Conservation (phyloP, 352 stramenopile genomes). For the Plasmopara halstedii region DNA sequence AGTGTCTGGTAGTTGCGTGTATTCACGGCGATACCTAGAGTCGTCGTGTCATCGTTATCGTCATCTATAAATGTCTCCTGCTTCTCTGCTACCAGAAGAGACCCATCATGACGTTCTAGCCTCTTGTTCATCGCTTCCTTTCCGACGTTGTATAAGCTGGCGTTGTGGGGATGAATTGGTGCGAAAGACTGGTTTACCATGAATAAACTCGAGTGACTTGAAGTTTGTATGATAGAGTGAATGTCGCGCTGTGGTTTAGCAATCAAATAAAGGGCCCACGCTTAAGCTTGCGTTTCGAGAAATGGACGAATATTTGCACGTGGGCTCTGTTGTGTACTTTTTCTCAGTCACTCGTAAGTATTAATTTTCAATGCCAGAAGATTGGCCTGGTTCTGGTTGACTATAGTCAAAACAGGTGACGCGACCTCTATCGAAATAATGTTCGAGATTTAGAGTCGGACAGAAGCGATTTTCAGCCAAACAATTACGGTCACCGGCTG, state of each 20-base stretch:
- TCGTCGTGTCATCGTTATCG: constrained; percentile 15
- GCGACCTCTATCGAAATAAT: too few species aligned
- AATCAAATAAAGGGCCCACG: neutral
- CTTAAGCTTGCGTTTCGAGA: constrained; percentile 8
- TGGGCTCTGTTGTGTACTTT: constrained; percentile 2
- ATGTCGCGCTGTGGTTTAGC: constrained; percentile 1
- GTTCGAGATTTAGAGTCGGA: too few species aligned
- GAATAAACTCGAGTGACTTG: constrained; percentile 1
- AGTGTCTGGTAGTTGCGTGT: constrained; percentile 59
- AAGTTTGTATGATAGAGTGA: constrained; percentile 9
- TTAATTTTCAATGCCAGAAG: too few species aligned
- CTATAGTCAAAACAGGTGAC: too few species aligned
- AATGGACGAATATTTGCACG: constrained; percentile 11
- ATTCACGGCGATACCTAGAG: constrained; percentile 47
- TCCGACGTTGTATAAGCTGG: constrained; percentile 1
- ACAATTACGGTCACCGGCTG: too few species aligned
- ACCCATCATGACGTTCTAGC: constrained; percentile 3
- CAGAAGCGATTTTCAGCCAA: too few species aligned
- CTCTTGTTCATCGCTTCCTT: constrained; percentile 11
- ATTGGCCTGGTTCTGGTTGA: too few species aligned
- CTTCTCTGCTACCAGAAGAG: constrained; percentile 9
- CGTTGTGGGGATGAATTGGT: constrained; percentile 13
- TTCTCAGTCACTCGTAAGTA: constrained; percentile 13
- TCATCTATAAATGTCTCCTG: constrained; percentile 6
- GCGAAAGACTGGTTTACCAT: constrained; percentile 26